Percentiles rank a stretch among this genome's conserved stretches.
Evolutionary conservation across 192 early-diverging fungal genomes (phyloP).

Genomic region (Podila clonocystis): DNA sequence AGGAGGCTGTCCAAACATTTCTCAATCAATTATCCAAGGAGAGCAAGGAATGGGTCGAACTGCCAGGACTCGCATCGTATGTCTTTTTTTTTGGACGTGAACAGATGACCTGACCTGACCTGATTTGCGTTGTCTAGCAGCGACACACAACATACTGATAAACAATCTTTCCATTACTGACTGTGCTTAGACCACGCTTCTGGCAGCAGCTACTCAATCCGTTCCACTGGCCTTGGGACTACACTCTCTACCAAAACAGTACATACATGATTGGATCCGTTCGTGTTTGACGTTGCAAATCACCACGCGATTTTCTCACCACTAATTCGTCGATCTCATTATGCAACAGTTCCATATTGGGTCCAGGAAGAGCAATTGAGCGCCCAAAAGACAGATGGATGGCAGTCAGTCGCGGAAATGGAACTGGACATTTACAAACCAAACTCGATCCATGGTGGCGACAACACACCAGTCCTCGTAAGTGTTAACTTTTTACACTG

Average conservation of each 20-base stretch:
- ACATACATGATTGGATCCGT: neutral
- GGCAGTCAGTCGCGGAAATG: conserved; percentile 33
- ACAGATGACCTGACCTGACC: too few relatives aligned
- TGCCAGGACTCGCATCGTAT: conserved; percentile 36
- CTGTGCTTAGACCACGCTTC: conserved; percentile 22
- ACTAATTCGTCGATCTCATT: too few relatives aligned
- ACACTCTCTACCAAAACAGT: conserved; percentile 44
- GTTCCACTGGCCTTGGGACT: conserved; percentile 33
- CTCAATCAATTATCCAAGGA: conserved; percentile 40
- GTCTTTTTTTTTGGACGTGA: neutral
- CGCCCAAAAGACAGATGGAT: conserved; percentile 22
- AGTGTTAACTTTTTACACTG: neutral
- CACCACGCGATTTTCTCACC: too few relatives aligned
- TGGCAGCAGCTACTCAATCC: conserved; percentile 48
- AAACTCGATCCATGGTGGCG: conserved; percentile 19
- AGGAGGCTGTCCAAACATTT: conserved; percentile 26
- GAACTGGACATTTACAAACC: conserved; percentile 47
- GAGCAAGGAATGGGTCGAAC: conserved; percentile 28
- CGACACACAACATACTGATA: neutral
- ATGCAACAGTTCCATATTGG: conserved; percentile 40
- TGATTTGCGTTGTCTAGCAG: neutral
- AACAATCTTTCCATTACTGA: neutral
- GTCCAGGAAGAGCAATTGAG: conserved; percentile 17
- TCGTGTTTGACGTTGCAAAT: too few relatives aligned
- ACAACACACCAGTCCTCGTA: conserved; percentile 49